Base-by-base conservation (phyloP, 257 asterid genomes). In the Nicotiana noctiflora region DNA sequence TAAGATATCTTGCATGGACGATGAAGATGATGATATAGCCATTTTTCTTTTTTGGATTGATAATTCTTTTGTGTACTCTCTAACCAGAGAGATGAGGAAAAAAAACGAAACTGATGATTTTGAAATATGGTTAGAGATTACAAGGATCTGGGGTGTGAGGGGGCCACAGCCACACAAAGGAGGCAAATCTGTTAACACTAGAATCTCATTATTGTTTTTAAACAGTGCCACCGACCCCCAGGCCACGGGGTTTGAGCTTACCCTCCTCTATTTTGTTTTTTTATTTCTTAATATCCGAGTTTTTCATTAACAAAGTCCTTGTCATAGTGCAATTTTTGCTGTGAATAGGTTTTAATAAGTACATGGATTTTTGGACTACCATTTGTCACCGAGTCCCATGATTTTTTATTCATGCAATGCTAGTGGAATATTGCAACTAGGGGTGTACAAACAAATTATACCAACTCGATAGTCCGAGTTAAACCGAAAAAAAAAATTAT, bases 1-100 rank as follows among this genome's bases (percentile, higher is more conserved):
- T 27, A 93, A 66, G 74, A 95, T 84, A 83, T 83, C 77, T 52
- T 91, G 93, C 55, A 90, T 86, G 32, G 77, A 65, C n/a, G 34
- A 62, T 67, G 92, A 40, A 8, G 46, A 75, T 8, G 89, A 81
- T 76, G 79, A 62, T 80, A 82, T 52, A 76, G 96, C 90, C 97
- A 90, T 90, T n/a, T n/a, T n/a, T n/a, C n/a, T 76, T 5, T 82
- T 27, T 57, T 49, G 17, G 4, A 13, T 49, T 49, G 55, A 37
- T 6, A 37, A 37, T 37, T 37, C 46, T 37, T 8, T 37, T 34
- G 44, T 34, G 8, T 34, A 6, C 8, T 34, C 8, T 34, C 44
- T 34, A 6, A 9, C 11, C 11, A 40, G 46, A 40, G 46, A 8
- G 46, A 40, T 40, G 2, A 8, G 2, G 8, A 0, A 7, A 8